Conservation (phyloP, 306 rosid genomes). For the Abrus precatorius region DNA sequence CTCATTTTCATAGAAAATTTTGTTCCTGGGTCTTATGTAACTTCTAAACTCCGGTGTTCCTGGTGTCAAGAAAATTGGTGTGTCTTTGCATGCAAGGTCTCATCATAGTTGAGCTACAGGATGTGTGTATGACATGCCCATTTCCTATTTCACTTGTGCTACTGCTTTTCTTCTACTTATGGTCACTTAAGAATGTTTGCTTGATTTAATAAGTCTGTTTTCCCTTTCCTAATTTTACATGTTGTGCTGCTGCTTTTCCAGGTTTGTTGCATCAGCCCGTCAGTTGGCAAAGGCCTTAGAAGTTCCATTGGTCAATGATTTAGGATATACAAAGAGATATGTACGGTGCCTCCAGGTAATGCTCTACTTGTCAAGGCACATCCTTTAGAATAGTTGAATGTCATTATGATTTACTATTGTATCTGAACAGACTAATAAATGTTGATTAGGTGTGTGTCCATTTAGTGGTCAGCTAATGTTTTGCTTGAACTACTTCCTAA, state of each 20-base stretch:
- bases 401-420: conserved; percentile 10
- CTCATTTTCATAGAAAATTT: too few species aligned
- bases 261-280: conserved; percentile 94
- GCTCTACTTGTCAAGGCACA: conserved; percentile 28
- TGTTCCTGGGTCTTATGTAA: neutral
- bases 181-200: conserved; percentile 13
- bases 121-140: neutral
- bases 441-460: neutral
- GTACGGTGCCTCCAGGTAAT: conserved; percentile 97
- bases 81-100: neutral
- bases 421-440: conserved; percentile 23
- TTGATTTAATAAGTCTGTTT: neutral
- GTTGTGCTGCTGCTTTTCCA: conserved; percentile 47
- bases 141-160: conserved; percentile 15
- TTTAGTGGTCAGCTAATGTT: conserved; percentile 1
- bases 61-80: neutral
- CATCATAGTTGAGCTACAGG: conserved; percentile 18
- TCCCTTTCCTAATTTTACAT: conserved; percentile 3
- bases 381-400: conserved; percentile 19
- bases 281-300: conserved; percentile 94
- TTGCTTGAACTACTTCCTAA: conserved; percentile 10
- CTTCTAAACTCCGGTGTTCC: neutral
- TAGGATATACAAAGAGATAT: conserved; percentile 98
- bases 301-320: conserved; percentile 98
- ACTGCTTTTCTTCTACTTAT: conserved; percentile 2